phyloP scores from a whole-genome alignment of 768 basidiomycete species.

The Suillus alpinus region DNA sequence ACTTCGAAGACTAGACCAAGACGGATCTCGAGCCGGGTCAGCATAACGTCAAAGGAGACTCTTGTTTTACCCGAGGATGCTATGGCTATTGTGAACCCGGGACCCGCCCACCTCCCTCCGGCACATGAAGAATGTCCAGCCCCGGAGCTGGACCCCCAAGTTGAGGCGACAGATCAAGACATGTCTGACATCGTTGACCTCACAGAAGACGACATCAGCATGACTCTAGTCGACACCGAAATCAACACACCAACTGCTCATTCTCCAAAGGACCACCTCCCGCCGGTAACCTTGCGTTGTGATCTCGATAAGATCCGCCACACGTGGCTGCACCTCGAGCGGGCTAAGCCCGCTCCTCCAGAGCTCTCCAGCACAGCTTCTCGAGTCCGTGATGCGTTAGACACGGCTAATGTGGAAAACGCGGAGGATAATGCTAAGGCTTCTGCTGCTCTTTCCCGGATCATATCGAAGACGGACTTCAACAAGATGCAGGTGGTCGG shows the following conservation, averaged over 20 bases:
- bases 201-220: slow-evolving; percentile 16
- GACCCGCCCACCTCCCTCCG: slow-evolving; percentile 15
- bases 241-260: background rate
- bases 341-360: background rate
- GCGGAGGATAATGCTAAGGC: slow-evolving; percentile 55
- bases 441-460: slow-evolving; percentile 69
- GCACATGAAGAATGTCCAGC: background rate
- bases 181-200: background rate
- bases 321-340: background rate
- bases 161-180: background rate
- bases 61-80: slow-evolving; percentile 19
- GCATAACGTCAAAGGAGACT: slow-evolving; percentile 19
- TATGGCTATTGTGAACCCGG: slow-evolving; percentile 24
- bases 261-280: background rate
- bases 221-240: slow-evolving; percentile 25
- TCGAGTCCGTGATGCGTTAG: slow-evolving; percentile 21
- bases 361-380: background rate
- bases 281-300: background rate
- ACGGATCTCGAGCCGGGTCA: slow-evolving; percentile 13
- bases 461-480: slow-evolving; percentile 89
- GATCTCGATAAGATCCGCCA: background rate
- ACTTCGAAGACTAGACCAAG: slow-evolving; percentile 12
- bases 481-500: slow-evolving; percentile 79
- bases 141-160: background rate
- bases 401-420: slow-evolving; percentile 28